Percentiles rank a stretch among this genome's conserved stretches.
Evolutionary conservation across 2,329 filamentous ascomycete species (phyloP).

Genomic region (Aspergillus niger): DNA sequence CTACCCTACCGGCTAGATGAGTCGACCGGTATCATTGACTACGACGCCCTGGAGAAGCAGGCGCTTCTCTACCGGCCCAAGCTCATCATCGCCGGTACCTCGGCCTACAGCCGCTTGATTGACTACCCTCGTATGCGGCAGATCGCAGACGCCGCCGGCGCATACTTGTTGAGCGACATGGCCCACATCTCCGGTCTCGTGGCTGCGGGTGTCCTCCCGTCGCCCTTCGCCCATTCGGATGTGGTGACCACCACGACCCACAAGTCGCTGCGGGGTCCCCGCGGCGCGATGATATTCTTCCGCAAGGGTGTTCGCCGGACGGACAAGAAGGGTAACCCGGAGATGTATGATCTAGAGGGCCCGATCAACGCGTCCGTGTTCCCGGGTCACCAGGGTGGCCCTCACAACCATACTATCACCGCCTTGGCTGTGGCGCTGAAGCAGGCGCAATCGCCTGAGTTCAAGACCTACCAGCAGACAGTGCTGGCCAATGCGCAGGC

Average conservation of each 20-base stretch:
- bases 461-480: constrained; percentile 90
- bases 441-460: constrained; percentile 87
- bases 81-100: constrained; percentile 93
- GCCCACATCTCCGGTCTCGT: constrained; percentile 97
- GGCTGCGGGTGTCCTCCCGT: constrained; percentile 88
- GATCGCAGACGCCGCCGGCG: constrained; percentile 89
- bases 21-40: constrained; percentile 91
- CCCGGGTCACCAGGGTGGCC: constrained; percentile 96
- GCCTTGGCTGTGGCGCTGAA: constrained; percentile 92
- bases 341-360: constrained; percentile 87
- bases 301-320: constrained; percentile 91
- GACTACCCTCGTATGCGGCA: constrained; percentile 96
- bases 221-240: constrained; percentile 89
- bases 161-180: constrained; percentile 97
- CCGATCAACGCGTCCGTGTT: constrained; percentile 99
- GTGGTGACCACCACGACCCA: constrained; percentile 98
- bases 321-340: constrained; percentile 90
- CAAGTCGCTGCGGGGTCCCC: constrained; percentile 96
- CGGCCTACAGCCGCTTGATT: constrained; percentile 96
- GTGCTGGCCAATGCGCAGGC: constrained; percentile 93
- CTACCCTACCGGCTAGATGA: constrained; percentile 84
- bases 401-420: constrained; percentile 99
- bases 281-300: constrained; percentile 99
- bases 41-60: constrained; percentile 87
- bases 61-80: constrained; percentile 93